phyloP scores from a whole-genome alignment of 768 basidiomycete genomes.

The Russula griseocarnosa region DNA sequence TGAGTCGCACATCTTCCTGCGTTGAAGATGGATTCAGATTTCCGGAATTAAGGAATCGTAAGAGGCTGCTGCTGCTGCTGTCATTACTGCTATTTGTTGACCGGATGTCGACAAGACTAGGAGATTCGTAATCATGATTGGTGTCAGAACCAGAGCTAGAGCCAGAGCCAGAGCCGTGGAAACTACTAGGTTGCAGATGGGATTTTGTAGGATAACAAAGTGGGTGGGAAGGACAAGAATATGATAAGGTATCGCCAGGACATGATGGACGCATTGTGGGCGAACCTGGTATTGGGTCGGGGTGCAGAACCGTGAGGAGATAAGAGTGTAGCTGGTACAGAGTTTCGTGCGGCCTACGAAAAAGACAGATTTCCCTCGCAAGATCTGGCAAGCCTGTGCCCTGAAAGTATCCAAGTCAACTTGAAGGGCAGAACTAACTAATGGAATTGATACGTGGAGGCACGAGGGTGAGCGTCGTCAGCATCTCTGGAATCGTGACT shows the following conservation, averaged over 20 bases:
- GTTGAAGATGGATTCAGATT: conserved; percentile 10
- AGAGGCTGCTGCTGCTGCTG: conserved; percentile 3
- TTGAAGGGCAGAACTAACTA: neutral
- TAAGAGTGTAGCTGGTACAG: conserved; percentile 20
- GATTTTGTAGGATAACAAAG: conserved; percentile 7
- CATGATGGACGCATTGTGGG: neutral
- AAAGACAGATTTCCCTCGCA: conserved; percentile 12
- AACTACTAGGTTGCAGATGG: neutral
- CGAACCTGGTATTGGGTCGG: neutral
- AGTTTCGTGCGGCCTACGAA: conserved; percentile 17
- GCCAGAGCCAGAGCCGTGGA: no score
- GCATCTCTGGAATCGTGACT: neutral
- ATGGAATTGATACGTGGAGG: neutral
- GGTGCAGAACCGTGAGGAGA: conserved; percentile 5
- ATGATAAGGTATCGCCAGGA: neutral
- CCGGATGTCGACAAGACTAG: neutral
- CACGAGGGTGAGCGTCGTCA: neutral
- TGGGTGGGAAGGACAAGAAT: conserved; percentile 18
- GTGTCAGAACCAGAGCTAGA: neutral
- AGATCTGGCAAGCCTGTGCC: neutral
- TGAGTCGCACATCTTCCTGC: neutral
- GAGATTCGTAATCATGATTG: neutral
- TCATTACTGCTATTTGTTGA: conserved; percentile 1
- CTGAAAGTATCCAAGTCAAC: no score
- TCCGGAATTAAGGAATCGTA: conserved; percentile 21